Conservation (phyloP, 1,284 basidiomycete species). For the Boletellus sp. region DNA sequence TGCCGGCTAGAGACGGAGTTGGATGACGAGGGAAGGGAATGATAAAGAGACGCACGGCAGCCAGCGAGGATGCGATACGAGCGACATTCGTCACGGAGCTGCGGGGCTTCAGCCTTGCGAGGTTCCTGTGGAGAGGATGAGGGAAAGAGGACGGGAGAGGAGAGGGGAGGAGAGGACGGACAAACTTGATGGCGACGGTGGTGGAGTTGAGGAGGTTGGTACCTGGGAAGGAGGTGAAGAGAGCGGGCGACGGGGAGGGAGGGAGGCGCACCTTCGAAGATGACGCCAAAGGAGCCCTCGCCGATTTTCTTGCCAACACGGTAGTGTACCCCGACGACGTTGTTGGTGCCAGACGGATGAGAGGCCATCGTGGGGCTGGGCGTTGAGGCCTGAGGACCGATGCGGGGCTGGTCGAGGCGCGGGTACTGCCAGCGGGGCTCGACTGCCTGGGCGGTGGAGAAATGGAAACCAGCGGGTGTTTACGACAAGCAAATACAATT, state of each 20-base stretch:
- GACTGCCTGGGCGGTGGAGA: constrained; percentile 29
- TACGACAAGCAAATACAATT: no score
- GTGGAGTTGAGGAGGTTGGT: constrained; percentile 85
- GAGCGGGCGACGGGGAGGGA: background rate
- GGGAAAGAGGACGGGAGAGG: constrained; percentile 2
- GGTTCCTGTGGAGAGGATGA: constrained; percentile 68
- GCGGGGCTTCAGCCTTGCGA: constrained; percentile 95
- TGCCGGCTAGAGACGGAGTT: constrained; percentile 59
- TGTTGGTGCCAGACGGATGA: constrained; percentile 52
- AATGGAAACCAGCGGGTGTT: no score
- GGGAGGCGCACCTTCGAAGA: constrained; percentile 62
- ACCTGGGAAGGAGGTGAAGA: constrained; percentile 43
- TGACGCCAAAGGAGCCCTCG: constrained; percentile 81
- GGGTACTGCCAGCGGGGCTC: constrained; percentile 20
- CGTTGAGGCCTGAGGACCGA: background rate
- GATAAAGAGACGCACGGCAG: constrained; percentile 66
- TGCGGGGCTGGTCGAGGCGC: constrained; percentile 14
- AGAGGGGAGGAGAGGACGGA: constrained; percentile 39
- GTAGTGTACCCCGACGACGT: constrained; percentile 73
- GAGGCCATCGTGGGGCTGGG: constrained; percentile 35
- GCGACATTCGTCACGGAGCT: constrained; percentile 94
- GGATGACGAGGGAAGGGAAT: constrained; percentile 10
- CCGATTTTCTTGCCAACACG: constrained; percentile 85
- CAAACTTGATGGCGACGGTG: constrained; percentile 96
- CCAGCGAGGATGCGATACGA: constrained; percentile 95